Evolutionary conservation across 176 grass and related monocot genomes (phyloP).

Genomic region (Triticum timopheevii): DNA sequence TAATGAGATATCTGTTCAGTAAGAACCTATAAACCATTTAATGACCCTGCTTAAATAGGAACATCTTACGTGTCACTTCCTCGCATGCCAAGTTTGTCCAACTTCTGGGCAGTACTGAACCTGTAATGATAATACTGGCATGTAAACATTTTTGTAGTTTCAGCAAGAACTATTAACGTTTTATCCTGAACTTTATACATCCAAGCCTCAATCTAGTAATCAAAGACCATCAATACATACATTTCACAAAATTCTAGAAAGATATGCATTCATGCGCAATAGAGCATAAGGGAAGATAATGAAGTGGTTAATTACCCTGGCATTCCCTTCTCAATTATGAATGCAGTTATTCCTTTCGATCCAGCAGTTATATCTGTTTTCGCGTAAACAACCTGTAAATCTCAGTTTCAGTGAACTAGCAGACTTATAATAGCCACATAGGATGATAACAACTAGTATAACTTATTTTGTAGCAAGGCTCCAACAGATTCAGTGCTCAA

Average conservation of each 20-base stretch:
- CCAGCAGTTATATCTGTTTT: slow-evolving; percentile 86
- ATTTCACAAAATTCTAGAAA: neutral
- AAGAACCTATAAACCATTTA: neutral
- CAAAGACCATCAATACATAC: neutral
- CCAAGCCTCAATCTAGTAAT: neutral
- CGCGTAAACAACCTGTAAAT: slow-evolving; percentile 90
- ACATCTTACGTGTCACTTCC: slow-evolving; percentile 91
- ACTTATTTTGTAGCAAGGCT: slow-evolving; percentile 3
- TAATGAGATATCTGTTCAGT: slow-evolving; percentile 23
- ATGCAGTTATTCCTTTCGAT: slow-evolving; percentile 96
- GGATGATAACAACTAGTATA: neutral
- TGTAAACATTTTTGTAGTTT: neutral
- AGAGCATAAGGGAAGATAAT: neutral
- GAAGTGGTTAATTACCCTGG: slow-evolving; percentile 55
- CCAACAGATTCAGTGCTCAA: neutral
- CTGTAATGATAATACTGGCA: slow-evolving; percentile 39
- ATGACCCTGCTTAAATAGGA: slow-evolving; percentile 4
- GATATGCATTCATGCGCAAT: neutral
- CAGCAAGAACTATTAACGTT: neutral
- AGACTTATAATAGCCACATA: neutral
- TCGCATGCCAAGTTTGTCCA: slow-evolving; percentile 98
- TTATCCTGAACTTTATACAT: neutral
- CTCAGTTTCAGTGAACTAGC: slow-evolving; percentile 26
- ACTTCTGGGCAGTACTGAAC: slow-evolving; percentile 92
- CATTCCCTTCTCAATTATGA: slow-evolving; percentile 99